Evolutionary conservation across 306 rosid species (phyloP).

Genomic region (Prunus fruticosa): DNA sequence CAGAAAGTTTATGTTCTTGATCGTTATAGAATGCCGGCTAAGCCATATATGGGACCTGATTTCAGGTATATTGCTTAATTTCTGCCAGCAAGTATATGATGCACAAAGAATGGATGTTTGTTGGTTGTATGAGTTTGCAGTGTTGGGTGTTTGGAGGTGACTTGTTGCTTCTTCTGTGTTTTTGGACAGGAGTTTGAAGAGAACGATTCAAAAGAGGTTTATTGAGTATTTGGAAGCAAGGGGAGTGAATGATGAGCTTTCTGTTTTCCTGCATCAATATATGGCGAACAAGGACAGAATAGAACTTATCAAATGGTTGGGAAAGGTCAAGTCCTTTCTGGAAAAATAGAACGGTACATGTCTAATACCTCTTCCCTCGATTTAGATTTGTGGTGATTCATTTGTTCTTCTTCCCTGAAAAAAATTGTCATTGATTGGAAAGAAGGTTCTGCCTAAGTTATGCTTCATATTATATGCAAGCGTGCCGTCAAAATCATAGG

Average conservation of each 20-base stretch:
- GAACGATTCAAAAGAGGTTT: conserved; percentile 43
- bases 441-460: background rate
- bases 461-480: background rate
- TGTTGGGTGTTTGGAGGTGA: conserved; percentile 17
- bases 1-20: conserved; percentile 53
- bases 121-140: background rate
- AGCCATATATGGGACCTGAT: conserved; percentile 70
- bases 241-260: conserved; percentile 64
- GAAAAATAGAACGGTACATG: conserved; percentile 34
- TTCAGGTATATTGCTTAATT: conserved; percentile 46
- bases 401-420: background rate
- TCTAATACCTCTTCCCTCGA: background rate
- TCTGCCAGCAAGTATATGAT: background rate
- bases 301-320: conserved; percentile 73
- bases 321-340: conserved; percentile 49
- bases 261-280: conserved; percentile 63
- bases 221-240: conserved; percentile 54
- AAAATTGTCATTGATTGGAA: background rate
- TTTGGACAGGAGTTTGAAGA: conserved; percentile 53
- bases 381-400: background rate
- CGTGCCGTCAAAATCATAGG: background rate
- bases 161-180: conserved; percentile 14
- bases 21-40: conserved; percentile 34
- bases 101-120: background rate
- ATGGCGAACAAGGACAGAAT: conserved; percentile 80